phyloP scores from a whole-genome alignment of 2,329 filamentous ascomycete genomes.

The Botrytis fabae region DNA sequence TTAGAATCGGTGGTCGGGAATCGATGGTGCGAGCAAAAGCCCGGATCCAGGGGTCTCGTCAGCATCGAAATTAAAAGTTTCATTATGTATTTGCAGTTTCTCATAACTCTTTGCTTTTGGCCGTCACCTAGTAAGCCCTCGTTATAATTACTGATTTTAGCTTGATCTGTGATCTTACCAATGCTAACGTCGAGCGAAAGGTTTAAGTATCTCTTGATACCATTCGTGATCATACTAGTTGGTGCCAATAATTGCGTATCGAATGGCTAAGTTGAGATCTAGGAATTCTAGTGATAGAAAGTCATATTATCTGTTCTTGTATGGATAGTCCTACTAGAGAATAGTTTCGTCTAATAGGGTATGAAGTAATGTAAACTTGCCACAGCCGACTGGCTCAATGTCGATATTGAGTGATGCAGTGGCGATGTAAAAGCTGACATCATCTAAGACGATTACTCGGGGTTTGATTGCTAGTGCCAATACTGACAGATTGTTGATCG shows the following conservation, averaged over 20 bases:
- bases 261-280: background rate
- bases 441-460: background rate
- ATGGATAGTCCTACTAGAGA: background rate
- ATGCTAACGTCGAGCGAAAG: background rate
- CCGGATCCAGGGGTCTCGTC: rapidly evolving
- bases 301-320: background rate
- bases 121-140: background rate
- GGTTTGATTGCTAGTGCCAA: background rate
- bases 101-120: background rate
- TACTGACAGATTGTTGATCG: background rate
- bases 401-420: background rate
- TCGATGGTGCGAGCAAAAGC: background rate
- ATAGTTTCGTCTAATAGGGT: background rate
- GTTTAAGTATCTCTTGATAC: background rate
- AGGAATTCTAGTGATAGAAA: background rate
- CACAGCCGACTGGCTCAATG: rapidly evolving
- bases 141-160: background rate
- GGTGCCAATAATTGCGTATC: background rate
- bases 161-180: background rate
- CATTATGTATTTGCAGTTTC: background rate
- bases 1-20: background rate
- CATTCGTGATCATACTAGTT: background rate
- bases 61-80: background rate
- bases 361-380: background rate
- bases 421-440: background rate